A percentile compares a stretch with the other conserved stretches of the same genome.
phyloP scores from a whole-genome alignment of 139 green algal genomes.

The Eudorina sp. region DNA sequence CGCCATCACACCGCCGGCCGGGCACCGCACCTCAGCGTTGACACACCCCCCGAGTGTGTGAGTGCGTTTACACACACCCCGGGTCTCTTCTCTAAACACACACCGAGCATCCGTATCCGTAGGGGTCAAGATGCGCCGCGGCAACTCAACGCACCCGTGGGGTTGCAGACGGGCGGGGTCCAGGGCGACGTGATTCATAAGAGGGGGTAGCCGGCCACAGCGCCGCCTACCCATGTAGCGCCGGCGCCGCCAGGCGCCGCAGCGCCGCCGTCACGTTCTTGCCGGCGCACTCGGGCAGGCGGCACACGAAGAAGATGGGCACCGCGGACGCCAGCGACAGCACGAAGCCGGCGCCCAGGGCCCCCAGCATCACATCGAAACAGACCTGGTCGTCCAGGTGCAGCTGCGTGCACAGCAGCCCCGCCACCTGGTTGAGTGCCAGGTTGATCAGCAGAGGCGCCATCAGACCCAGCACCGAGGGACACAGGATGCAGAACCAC shows the following conservation, averaged over 20 bases:
- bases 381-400: conserved; percentile 50
- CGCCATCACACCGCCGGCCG: too few species aligned
- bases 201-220: too few species aligned
- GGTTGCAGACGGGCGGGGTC: too few species aligned
- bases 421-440: conserved; percentile 52
- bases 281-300: conserved; percentile 28
- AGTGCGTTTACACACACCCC: too few species aligned
- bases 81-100: too few species aligned
- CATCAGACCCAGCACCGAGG: conserved; percentile 57
- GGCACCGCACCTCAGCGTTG: too few species aligned
- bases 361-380: conserved; percentile 55
- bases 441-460: conserved; percentile 60
- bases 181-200: too few species aligned
- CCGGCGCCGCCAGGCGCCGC: neutral
- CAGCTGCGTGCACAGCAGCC: conserved; percentile 41
- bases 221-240: too few species aligned
- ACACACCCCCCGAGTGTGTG: too few species aligned
- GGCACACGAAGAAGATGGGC: conserved; percentile 49
- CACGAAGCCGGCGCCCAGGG: conserved; percentile 44
- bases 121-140: too few species aligned
- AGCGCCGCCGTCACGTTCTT: conserved; percentile 23
- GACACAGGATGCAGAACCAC: conserved; percentile 67
- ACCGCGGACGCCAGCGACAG: conserved; percentile 37
- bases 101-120: too few species aligned
- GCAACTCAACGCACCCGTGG: too few species aligned